These are phyloP conservation scores for Xylariaceae sp. DNA, from an alignment of 2,329 filamentous ascomycete genomes.

Conservation along the genomic window DNA sequence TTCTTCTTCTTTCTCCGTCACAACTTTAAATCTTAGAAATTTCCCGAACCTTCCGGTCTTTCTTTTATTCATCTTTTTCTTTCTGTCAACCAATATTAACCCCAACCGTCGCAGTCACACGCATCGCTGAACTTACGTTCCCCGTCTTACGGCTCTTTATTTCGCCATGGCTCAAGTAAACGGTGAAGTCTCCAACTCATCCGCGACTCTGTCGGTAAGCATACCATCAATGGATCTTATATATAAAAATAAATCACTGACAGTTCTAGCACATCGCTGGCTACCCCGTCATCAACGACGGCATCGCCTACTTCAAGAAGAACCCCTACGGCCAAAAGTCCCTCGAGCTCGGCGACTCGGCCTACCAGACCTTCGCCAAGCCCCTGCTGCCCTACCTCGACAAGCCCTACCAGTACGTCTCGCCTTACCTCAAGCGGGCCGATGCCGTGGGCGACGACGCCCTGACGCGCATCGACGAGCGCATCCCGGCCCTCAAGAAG, in stretches of 20 bases:
- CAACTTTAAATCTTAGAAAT: no score
- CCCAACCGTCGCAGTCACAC: constrained; percentile 5
- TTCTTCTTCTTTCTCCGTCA: background rate
- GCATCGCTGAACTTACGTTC: background rate
- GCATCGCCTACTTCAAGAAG: constrained; percentile 70
- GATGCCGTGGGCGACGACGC: constrained; percentile 71
- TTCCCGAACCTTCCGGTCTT: constrained; percentile 1
- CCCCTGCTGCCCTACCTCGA: constrained; percentile 73
- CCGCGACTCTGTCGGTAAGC: constrained; percentile 33
- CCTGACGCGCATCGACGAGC: constrained; percentile 63
- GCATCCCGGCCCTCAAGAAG: constrained; percentile 70
- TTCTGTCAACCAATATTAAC: background rate
- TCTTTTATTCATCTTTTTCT: background rate
- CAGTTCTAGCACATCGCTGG: constrained; percentile 74
- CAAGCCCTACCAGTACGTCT: constrained; percentile 74
- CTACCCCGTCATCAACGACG: constrained; percentile 78
- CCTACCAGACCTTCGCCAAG: constrained; percentile 70
- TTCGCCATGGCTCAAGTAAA: constrained; percentile 33
- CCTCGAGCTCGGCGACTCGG: constrained; percentile 66
- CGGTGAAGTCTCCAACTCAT: constrained; percentile 32
- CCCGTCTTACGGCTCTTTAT: constrained; percentile 2
- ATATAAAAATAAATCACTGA: background rate
- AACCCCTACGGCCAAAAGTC: constrained; percentile 82
- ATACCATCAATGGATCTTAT: background rate
- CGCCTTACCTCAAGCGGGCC: constrained; percentile 77